Conservation (phyloP, 2,329 filamentous ascomycete species). For the Zymoseptoria passerinii region DNA sequence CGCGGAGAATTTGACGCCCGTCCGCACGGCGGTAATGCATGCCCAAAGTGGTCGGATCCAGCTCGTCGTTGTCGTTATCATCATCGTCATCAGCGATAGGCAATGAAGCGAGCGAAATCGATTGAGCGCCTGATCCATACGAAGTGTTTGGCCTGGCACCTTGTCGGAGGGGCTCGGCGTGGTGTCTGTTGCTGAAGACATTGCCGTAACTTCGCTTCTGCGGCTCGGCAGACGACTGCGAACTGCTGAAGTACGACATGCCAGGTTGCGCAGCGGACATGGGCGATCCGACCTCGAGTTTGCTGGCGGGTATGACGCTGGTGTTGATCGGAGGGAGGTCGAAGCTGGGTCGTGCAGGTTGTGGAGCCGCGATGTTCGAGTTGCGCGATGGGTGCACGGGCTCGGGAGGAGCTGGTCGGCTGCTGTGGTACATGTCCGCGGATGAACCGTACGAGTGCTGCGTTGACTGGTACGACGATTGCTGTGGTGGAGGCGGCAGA, state of each 20-base stretch:
- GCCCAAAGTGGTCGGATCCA: constrained; percentile 24
- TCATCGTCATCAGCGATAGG: constrained; percentile 32
- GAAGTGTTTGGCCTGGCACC: constrained; percentile 35
- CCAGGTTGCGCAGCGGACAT: constrained; percentile 29
- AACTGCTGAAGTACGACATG: constrained; percentile 21
- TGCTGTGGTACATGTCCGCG: constrained; percentile 14
- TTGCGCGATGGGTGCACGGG: constrained; percentile 22
- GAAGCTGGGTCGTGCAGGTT: constrained; percentile 9
- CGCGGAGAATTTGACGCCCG: constrained; percentile 28
- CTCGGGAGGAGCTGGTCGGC: constrained; percentile 18
- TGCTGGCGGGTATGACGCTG: constrained; percentile 25
- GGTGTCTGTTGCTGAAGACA: constrained; percentile 35
- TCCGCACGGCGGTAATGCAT: constrained; percentile 43
- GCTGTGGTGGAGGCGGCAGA: constrained; percentile 12
- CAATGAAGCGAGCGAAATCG: constrained; percentile 5
- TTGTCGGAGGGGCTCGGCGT: constrained; percentile 36
- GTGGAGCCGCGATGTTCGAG: constrained; percentile 16
- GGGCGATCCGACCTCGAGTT: constrained; percentile 38
- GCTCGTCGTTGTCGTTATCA: constrained; percentile 17
- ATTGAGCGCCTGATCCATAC: constrained; percentile 9
- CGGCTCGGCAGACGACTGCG: constrained; percentile 19
- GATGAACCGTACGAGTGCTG: constrained; percentile 16
- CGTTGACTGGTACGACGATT: constrained; percentile 6
- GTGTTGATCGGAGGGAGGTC: constrained; percentile 38
- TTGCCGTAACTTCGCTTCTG: constrained; percentile 41